Base-by-base conservation (phyloP, 2,329 filamentous ascomycete species). In the Pseudogymnoascus sp. region DNA sequence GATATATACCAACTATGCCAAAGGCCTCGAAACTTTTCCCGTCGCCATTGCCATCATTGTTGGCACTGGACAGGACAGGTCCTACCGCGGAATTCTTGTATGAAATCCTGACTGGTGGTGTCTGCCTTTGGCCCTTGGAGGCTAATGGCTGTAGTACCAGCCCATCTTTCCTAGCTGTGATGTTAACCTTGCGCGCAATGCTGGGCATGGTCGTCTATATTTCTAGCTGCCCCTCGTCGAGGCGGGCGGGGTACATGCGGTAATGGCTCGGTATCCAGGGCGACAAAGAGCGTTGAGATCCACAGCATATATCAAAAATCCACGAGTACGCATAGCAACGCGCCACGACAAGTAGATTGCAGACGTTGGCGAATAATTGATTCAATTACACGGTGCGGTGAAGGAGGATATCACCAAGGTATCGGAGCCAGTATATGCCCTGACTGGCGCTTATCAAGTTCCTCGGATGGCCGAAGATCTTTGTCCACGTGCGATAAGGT, bases 91-190 rank as follows among this genome's bases (percentile, higher is more conserved):
- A 67, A 63, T 74, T 72, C 36, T 69, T 69, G 63, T 71, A 75
- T 13, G 68, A 60, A 17, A 75, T 73, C 62, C 72, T 70, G 6
- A 69, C 65, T 19, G 71, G 62, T 11, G 69, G 66, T n/a, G 65
- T 64, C 26, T 70, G 66, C 17, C 71, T 67, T 38, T 73, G 70
- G 11, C 71, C 69, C 62, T 66, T 68, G 57, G 67, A 68, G 42
- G 67, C 66, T 40, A 74, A 36, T 19, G 73, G 73, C 60, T 75
- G 71, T 26, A 75, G 50, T 26, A 75, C 65, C 11, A 75, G 61
- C 10, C 74, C 74, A 64, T 75, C 73, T 8, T 72, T 63, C 21
- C 69, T 71, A 19, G 74, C 72, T 63, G 70, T 73, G 61, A 75
- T 71, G 17, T 74, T 64, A 36, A 75, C 62, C 64, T 73, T 75